Evolutionary conservation across 768 basidiomycete genomes (phyloP), one percentile per base, ranked within the genome.

Genomic region (Trametes maxima): DNA sequence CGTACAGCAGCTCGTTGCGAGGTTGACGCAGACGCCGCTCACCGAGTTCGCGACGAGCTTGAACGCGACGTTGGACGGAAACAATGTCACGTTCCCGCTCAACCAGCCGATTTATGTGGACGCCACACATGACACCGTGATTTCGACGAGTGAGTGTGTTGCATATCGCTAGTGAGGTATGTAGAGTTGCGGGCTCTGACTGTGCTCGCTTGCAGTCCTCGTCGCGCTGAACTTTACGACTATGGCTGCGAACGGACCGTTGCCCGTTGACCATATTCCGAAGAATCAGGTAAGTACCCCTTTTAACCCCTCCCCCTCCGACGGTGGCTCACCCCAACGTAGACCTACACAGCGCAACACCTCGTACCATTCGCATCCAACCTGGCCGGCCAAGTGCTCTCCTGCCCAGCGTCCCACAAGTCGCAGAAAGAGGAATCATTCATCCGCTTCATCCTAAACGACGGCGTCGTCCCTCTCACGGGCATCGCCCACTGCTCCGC

Each of bases 311-410:
- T 35, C 25, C 21, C 11, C 19, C 12, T 39, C 17, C 36, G 12
- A 25, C 10, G 1, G 14, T 14, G 21, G 21, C 36, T 48, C 8
- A 40, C 36, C 35, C 37, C 19, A 14, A 36, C 44, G 8, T 14
- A 72, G 57, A 76, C 78, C 0, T 82, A 78, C 69, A 70, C 78
- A 44, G 69, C 74, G 1, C 78, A 77, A 36, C 75, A 78, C 62
- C 73, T 80, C 62, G 73, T 75, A 7, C 80, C 82, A 2, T 83
- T 83, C 67, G 79, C 78, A 0, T 71, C 80, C n/a, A 79, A 82
- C 66, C 70, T 82, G 39, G 78, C 80, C 25, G 75, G 77, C 36
- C 82, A 83, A 60, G 74, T 82, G 8, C 68, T 82, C 39, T 70
- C 73, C 12, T 82, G 80, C 66, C 70, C 73, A 35, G 71, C 67